These are phyloP conservation scores for Boletus huronensis DNA, from an alignment of 768 basidiomycete genomes.

Conservation along the genomic window DNA sequence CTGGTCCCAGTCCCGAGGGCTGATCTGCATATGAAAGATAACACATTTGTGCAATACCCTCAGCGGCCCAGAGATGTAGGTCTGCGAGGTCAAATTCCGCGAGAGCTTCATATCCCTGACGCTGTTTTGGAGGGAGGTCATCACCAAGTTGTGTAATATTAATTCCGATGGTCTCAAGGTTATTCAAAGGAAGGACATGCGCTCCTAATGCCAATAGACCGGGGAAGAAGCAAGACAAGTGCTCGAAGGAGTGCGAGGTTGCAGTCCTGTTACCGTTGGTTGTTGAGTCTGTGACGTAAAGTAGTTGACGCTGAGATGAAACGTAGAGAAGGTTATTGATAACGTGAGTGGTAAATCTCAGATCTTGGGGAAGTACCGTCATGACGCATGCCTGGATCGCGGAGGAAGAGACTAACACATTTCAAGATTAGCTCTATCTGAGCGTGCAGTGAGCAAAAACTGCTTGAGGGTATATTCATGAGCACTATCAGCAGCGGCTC, in stretches of 20 bases:
- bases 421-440: constrained; percentile 56
- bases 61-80: constrained; percentile 72
- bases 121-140: constrained; percentile 20
- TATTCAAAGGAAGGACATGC: constrained; percentile 55
- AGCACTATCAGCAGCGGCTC: constrained; percentile 65
- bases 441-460: constrained; percentile 61
- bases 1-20: constrained; percentile 64
- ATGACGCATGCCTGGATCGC: not conserved
- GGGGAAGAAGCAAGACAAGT: constrained; percentile 75
- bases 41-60: constrained; percentile 70
- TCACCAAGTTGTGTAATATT: constrained; percentile 37
- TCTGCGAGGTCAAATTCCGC: constrained; percentile 51
- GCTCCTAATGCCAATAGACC: constrained; percentile 72
- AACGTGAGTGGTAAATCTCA: constrained; percentile 58
- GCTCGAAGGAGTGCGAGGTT: constrained; percentile 58
- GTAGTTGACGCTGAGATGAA: constrained; percentile 57
- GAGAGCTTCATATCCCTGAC: constrained; percentile 37
- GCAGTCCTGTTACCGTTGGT: constrained; percentile 26
- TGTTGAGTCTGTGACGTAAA: constrained; percentile 62
- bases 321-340: constrained; percentile 65
- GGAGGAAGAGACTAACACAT: constrained; percentile 50
- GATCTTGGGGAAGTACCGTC: constrained; percentile 39
- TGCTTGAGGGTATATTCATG: constrained; percentile 79
- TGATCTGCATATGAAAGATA: constrained; percentile 71
- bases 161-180: constrained; percentile 47